phyloP scores from a whole-genome alignment of 2,329 filamentous ascomycete species.

The Ascochyta koolunga region DNA sequence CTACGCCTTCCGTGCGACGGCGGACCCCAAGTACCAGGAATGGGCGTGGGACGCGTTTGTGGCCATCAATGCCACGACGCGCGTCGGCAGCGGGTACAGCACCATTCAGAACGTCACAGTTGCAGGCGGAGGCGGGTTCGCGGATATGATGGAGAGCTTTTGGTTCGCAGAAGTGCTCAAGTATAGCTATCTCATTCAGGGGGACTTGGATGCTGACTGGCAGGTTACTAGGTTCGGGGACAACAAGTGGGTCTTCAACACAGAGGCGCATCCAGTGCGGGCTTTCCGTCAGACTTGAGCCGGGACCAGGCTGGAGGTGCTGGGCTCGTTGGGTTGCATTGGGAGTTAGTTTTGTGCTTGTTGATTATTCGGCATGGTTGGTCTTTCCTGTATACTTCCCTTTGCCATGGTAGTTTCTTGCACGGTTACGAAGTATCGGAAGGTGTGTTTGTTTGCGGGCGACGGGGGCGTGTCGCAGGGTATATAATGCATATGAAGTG shows the following conservation, averaged over 20 bases:
- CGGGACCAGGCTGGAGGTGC: not conserved
- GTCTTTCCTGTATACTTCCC: not conserved
- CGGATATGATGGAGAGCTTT: slow-evolving; percentile 83
- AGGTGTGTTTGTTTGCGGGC: not conserved
- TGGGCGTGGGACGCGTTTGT: slow-evolving; percentile 83
- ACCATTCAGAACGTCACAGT: slow-evolving; percentile 70
- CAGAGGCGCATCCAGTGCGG: slow-evolving; percentile 67
- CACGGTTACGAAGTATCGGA: not conserved
- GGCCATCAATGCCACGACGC: slow-evolving; percentile 68
- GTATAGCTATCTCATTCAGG: slow-evolving; percentile 74
- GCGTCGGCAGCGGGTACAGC: slow-evolving; percentile 70
- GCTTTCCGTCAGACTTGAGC: slow-evolving; percentile 34
- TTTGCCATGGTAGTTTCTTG: not conserved
- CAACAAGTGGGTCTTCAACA: slow-evolving; percentile 68
- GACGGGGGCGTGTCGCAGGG: slow-evolving; percentile 13
- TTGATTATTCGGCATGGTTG: not conserved
- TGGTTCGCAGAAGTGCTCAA: slow-evolving; percentile 88
- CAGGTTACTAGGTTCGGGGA: slow-evolving; percentile 58
- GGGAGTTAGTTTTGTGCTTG: too few species aligned
- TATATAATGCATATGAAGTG: slow-evolving; percentile 22
- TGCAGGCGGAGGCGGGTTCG: slow-evolving; percentile 63
- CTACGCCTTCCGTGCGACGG: slow-evolving; percentile 83
- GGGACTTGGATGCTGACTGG: slow-evolving; percentile 65
- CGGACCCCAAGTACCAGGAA: slow-evolving; percentile 76
- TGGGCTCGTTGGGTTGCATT: not conserved